phyloP scores from a whole-genome alignment of 305 asterid species.

The Fraxinus albicans region DNA sequence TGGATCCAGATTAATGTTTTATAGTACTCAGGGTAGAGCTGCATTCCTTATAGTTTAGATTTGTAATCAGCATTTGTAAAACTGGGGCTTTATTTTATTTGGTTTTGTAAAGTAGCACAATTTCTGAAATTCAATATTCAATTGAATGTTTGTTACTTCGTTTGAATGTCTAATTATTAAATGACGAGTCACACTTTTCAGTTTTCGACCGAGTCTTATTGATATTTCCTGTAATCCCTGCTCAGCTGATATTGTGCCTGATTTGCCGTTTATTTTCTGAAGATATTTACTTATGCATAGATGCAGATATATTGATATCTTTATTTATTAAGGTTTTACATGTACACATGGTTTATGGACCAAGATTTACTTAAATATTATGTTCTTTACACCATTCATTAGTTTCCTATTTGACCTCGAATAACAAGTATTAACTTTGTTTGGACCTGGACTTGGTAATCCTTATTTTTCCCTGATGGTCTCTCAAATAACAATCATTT shows the following conservation, averaged over 20 bases:
- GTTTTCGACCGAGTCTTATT: not conserved
- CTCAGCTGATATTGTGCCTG: not conserved
- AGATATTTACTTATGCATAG: not conserved
- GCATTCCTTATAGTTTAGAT: too few relatives aligned
- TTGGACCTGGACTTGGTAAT: not conserved
- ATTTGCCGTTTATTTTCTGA: not conserved
- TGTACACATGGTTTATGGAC: not conserved
- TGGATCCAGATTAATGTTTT: too few relatives aligned
- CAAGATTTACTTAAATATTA: not conserved
- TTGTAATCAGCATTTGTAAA: too few relatives aligned
- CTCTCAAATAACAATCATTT: not conserved
- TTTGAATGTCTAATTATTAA: not conserved
- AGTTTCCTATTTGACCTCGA: not conserved
- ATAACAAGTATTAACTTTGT: constrained; percentile 4
- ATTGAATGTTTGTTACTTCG: too few relatives aligned
- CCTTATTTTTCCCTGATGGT: not conserved
- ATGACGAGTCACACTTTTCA: not conserved
- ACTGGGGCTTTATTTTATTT: too few relatives aligned
- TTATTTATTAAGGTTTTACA: not conserved
- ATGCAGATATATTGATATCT: not conserved
- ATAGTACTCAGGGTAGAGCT: too few relatives aligned
- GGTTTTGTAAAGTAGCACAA: too few relatives aligned
- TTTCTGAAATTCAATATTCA: too few relatives aligned
- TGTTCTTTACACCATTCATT: constrained; percentile 2
- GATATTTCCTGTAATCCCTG: constrained; percentile 4